Conservation (phyloP, 2,329 filamentous ascomycete species). For the Aspergillus sp. region DNA sequence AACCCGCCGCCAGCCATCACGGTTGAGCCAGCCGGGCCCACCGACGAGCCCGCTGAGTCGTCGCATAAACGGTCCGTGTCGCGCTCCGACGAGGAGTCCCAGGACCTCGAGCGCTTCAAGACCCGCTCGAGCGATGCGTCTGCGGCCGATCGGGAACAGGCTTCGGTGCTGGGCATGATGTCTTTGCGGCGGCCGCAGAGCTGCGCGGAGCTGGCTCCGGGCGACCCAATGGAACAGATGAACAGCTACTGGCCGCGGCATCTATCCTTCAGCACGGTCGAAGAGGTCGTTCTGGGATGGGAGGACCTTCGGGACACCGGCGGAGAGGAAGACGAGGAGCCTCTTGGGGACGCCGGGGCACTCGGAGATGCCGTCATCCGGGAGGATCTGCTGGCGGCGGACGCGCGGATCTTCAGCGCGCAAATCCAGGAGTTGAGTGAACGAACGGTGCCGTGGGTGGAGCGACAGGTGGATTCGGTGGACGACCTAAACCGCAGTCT, state of each 20-base stretch:
- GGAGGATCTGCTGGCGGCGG: constrained; percentile 39
- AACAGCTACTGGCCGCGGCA: constrained; percentile 40
- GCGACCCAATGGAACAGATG: constrained; percentile 17
- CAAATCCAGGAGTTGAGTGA: constrained; percentile 38
- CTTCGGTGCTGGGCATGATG: constrained; percentile 26
- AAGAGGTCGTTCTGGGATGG: constrained; percentile 43
- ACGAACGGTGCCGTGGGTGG: constrained; percentile 43
- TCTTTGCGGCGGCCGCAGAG: constrained; percentile 40
- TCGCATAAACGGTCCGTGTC: constrained; percentile 15
- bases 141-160: constrained; percentile 27
- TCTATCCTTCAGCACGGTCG: constrained; percentile 49
- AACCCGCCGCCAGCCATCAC: constrained; percentile 32
- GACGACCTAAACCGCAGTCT: constrained; percentile 64
- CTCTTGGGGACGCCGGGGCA: constrained; percentile 9
- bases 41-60: constrained; percentile 15
- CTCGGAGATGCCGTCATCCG: constrained; percentile 41
- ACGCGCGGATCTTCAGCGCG: constrained; percentile 34
- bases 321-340: constrained; percentile 28
- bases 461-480: constrained; percentile 42
- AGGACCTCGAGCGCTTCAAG: constrained; percentile 28
- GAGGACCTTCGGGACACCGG: constrained; percentile 25
- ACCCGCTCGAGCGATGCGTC: constrained; percentile 30
- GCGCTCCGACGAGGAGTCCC: constrained; percentile 25
- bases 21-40: constrained; percentile 25
- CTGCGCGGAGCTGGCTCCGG: constrained; percentile 24